These are phyloP conservation scores for Ensete ventricosum DNA, from an alignment of 176 grass and related monocot species.

Conservation along the genomic window DNA sequence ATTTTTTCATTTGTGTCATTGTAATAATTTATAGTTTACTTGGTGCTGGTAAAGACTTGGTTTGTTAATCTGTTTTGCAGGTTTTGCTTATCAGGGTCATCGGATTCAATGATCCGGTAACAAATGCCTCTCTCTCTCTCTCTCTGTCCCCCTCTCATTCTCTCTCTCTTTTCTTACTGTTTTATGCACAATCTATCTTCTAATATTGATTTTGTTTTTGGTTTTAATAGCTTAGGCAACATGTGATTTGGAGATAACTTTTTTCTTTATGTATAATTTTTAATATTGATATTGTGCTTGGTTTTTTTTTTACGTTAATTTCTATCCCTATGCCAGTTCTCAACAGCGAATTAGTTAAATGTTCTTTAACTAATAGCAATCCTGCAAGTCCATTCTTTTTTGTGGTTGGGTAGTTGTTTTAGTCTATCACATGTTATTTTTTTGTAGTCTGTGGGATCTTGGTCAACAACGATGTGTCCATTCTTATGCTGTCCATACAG, in stretches of 20 bases:
- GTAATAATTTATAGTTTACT: neutral
- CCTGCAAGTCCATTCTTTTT: neutral
- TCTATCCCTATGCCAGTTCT: neutral
- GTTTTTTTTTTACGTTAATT: neutral
- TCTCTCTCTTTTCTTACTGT: neutral
- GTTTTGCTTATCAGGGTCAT: slow-evolving; percentile 88
- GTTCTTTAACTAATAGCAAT: neutral
- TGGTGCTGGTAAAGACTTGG: neutral
- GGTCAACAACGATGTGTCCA: slow-evolving; percentile 95
- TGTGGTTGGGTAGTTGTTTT: neutral
- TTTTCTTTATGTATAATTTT: neutral
- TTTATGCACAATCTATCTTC: neutral
- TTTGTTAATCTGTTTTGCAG: slow-evolving; percentile 36
- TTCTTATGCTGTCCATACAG: slow-evolving; percentile 95
- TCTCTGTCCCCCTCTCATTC: neutral
- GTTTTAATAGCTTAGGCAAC: neutral
- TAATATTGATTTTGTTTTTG: neutral
- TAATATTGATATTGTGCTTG: neutral
- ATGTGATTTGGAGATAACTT: neutral
- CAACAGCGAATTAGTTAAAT: neutral
- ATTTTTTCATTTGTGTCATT: neutral
- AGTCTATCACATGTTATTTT: slow-evolving; percentile 16
- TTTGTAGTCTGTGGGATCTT: slow-evolving; percentile 86
- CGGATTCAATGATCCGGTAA: slow-evolving; percentile 99
- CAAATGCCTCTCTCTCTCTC: neutral